Conservation (phyloP, 2,329 filamentous ascomycete species). For the Epichloe brachyelytri region DNA sequence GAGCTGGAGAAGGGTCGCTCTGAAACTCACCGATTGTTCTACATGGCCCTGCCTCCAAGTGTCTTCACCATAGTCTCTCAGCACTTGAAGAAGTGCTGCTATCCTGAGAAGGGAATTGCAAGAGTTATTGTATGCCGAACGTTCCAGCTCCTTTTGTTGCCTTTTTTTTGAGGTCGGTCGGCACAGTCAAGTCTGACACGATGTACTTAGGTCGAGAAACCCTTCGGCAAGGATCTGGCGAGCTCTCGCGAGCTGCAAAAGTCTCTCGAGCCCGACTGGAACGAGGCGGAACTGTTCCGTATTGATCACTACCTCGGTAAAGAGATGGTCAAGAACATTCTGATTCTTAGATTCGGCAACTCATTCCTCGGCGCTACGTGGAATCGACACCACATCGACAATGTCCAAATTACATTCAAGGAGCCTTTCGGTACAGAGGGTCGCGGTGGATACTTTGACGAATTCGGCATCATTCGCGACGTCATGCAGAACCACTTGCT, state of each 20-base stretch:
- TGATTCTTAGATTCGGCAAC: conserved; percentile 96
- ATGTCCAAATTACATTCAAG: conserved; percentile 98
- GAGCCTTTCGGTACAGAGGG: conserved; percentile 98
- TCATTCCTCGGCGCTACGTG: conserved; percentile 97
- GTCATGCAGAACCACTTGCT: conserved; percentile 99
- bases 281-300: conserved; percentile 95
- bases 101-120: conserved; percentile 78
- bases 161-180: no score
- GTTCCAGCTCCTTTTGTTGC: conserved; percentile 3
- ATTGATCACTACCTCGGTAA: conserved; percentile 99
- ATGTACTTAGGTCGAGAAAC: conserved; percentile 75
- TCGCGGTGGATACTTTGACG: conserved; percentile 95
- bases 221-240: conserved; percentile 90
- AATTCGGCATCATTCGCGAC: conserved; percentile 98
- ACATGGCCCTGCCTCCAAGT: conserved; percentile 96
- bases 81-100: conserved; percentile 94
- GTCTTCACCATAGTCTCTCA: conserved; percentile 97
- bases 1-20: conserved; percentile 70
- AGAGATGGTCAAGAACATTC: conserved; percentile 99
- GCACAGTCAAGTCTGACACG: not conserved
- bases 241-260: conserved; percentile 92
- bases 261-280: conserved; percentile 94
- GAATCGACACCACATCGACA: conserved; percentile 99
- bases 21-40: conserved; percentile 89
- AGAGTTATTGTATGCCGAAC: conserved; percentile 68